These are phyloP conservation scores for Anthracocystis setariae DNA, from an alignment of 1,284 basidiomycete species.

Conservation along the genomic window DNA sequence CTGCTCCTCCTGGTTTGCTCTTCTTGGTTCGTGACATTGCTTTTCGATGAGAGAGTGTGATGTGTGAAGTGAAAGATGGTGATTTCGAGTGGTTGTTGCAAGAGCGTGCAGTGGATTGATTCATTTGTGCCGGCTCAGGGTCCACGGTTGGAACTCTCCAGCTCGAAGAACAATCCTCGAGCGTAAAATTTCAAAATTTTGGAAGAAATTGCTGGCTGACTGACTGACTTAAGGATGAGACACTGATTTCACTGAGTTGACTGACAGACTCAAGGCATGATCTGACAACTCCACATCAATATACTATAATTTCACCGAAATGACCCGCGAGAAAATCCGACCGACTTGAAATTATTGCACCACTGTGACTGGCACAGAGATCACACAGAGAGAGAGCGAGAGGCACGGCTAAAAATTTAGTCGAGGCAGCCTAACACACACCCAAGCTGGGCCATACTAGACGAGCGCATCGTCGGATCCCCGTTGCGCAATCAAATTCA, in stretches of 20 bases:
- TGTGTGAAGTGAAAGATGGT: too few species aligned
- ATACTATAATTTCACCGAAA: too few species aligned
- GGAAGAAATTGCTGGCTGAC: slow-evolving; percentile 22
- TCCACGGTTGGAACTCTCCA: background rate
- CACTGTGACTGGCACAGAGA: slow-evolving; percentile 8
- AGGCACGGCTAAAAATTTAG: background rate
- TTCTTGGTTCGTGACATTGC: slow-evolving; percentile 37
- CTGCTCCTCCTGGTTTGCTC: slow-evolving; percentile 24
- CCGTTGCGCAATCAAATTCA: slow-evolving; percentile 2
- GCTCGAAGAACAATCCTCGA: background rate
- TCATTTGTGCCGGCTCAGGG: slow-evolving; percentile 1
- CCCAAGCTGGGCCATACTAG: background rate
- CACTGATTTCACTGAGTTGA: too few species aligned
- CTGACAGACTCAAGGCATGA: too few species aligned
- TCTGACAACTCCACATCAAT: slow-evolving; percentile 28
- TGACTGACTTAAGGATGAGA: too few species aligned
- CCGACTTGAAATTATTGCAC: too few species aligned
- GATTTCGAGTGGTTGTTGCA: background rate
- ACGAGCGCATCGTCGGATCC: slow-evolving; percentile 23
- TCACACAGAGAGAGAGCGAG: background rate
- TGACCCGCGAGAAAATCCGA: background rate
- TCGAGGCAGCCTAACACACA: background rate
- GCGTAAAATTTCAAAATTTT: slow-evolving; percentile 28
- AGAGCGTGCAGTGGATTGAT: slow-evolving; percentile 4
- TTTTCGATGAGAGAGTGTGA: background rate